phyloP scores from a whole-genome alignment of 352 stramenopile genomes.

The Globisporangium camurandrum region DNA sequence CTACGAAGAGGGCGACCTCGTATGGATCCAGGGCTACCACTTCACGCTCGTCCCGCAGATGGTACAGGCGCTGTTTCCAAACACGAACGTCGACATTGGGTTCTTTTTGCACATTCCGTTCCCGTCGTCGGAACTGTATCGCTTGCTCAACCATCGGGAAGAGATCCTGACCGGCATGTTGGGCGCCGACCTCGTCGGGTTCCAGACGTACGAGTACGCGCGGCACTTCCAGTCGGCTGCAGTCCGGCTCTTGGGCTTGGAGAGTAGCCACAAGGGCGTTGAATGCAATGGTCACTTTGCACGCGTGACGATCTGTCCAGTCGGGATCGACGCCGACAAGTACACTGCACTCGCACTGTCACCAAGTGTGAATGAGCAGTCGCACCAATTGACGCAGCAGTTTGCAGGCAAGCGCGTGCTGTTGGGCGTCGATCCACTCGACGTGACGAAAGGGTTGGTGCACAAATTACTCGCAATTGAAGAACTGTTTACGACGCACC shows the following conservation, averaged over 20 bases:
- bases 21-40: constrained; percentile 88
- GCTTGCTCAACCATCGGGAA: constrained; percentile 79
- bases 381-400: constrained; percentile 90
- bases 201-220: constrained; percentile 89
- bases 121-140: constrained; percentile 87
- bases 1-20: constrained; percentile 79
- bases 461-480: constrained; percentile 88
- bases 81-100: constrained; percentile 71
- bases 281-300: constrained; percentile 86
- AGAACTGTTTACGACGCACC: constrained; percentile 79
- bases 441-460: constrained; percentile 87
- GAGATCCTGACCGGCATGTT: constrained; percentile 75
- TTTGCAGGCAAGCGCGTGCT: constrained; percentile 82
- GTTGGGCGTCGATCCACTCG: constrained; percentile 75
- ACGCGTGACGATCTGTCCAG: constrained; percentile 82
- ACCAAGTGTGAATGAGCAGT: constrained; percentile 65
- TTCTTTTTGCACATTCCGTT: constrained; percentile 90
- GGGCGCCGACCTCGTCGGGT: constrained; percentile 80
- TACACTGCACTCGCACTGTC: constrained; percentile 79
- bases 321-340: constrained; percentile 84
- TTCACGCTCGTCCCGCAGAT: constrained; percentile 79
- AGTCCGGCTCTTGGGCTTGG: constrained; percentile 81
- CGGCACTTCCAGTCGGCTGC: constrained; percentile 82
- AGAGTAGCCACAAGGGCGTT: constrained; percentile 78
- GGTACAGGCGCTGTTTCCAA: constrained; percentile 64